Base-by-base conservation (phyloP, 768 basidiomycete species). In the Sarcodon aspratus region DNA sequence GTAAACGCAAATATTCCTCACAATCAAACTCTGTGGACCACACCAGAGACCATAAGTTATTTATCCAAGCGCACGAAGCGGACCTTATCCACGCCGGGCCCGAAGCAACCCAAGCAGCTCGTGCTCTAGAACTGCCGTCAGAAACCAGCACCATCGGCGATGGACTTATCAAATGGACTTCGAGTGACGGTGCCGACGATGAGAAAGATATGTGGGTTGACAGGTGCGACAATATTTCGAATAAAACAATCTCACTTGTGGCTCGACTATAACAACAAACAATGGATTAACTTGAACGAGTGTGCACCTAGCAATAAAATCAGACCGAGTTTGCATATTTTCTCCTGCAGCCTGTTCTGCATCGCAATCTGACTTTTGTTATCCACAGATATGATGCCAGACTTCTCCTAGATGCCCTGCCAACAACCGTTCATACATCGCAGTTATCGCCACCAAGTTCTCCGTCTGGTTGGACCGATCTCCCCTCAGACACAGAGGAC, bases 401-500 rank as follows among this genome's bases (percentile, higher is more conserved):
- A 3, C 77, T 93, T 15, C 68, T 93, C 12, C 68, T 91, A 17
- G 77, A 88, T 37, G 54, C 74, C 1, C 59, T 79, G 0, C 70
- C 68, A 8, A 42, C 18, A 5, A 48, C 52, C 13, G 11, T 8
- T 3, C 18, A 15, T 13, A 38, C 43, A 12, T 21, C 45, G 33
- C 37, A 49, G 45, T 52, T 37, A 27, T 52, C 44, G 52, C 50
- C 54, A 18, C 49, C 72, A 1, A 63, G 60, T 18, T 78, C 80
- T 0, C 75, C 78, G 2, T 65, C 71, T 3, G 86, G 85, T 7
- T 93, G 89, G 89, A 83, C 82, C 0, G 84, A 90, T 61, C 73
- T 93, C 2, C 82, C 89, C 5, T 91, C 90, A 0, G 90, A 93
- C 57, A 61, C 78, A 5, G 91, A 93, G 66, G 90, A 94, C 55